Evolutionary conservation across 2,329 filamentous ascomycete species (phyloP), one percentile per base, ranked within the genome.

Genomic region (Endocalyx cinctus): DNA sequence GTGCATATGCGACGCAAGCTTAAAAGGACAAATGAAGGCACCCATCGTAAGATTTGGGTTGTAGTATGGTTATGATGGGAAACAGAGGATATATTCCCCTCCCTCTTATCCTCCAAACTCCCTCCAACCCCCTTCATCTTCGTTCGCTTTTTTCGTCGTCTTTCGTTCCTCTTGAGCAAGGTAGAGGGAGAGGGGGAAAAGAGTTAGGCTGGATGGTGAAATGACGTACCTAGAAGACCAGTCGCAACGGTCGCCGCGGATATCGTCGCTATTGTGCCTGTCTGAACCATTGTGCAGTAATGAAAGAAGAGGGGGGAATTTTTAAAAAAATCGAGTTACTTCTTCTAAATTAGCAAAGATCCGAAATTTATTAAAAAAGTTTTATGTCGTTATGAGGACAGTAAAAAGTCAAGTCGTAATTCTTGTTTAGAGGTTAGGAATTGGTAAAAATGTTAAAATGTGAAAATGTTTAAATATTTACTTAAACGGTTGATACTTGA

Each of bases 161-260:
- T 14, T 7, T 5, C 10, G 16, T 10, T 16, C n/a, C 14, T 6
- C 14, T 10, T 7, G n/a, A 14, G 26, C 14, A 10, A 10, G 10
- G 16, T 16, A 27, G 33, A 23, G 20, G 31, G 22, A 27, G 25
- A 25, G 25, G 33, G 17, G 17, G 13, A 28, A 12, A 15, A 16
- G 14, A 17, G 11, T 27, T 15, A 17, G 29, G n/a, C 22, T 27
- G 23, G 31, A 15, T 17, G 27, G 37, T 27, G 30, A 25, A 27
- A 17, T 37, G 35, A 62, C 61, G 54, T 70, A 82, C 78, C 77
- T 49, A 79, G 52, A 34, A 79, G 43, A 45, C 74, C 76, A 33
- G 76, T 75, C 37, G 75, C 75, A 46, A 74, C 61, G 31, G 74
- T 77, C 53, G 75, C 76, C 54, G 77, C 70, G 37, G 74, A 74